These are phyloP conservation scores for Trametes elegans DNA, from an alignment of 768 basidiomycete species.

Conservation along the genomic window DNA sequence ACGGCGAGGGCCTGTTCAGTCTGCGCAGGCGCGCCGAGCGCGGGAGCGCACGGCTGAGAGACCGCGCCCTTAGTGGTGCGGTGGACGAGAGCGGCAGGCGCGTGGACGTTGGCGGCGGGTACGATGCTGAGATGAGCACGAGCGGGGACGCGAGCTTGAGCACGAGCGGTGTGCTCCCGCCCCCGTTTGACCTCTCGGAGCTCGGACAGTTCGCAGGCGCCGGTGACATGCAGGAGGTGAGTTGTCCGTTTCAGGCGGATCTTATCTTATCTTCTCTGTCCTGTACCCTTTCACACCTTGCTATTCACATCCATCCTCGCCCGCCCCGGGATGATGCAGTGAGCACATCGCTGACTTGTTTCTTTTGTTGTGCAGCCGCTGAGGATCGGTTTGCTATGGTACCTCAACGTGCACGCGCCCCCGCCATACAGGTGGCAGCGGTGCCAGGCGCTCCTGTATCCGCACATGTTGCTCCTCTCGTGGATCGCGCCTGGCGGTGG, in stretches of 20 bases:
- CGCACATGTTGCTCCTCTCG: constrained; percentile 79
- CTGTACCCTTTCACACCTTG: not conserved
- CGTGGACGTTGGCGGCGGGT: not conserved
- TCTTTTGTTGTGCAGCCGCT: constrained; percentile 59
- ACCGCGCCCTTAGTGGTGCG: constrained; percentile 14
- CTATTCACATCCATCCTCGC: not conserved
- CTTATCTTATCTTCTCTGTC: constrained; percentile 8
- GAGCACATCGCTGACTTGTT: constrained; percentile 7
- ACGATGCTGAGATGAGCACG: constrained; percentile 25
- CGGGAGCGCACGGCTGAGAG: constrained; percentile 29
- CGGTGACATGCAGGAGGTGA: constrained; percentile 44
- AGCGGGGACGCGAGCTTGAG: constrained; percentile 31
- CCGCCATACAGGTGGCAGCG: constrained; percentile 80
- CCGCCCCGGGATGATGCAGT: constrained; percentile 7
- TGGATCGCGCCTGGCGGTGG: constrained; percentile 87
- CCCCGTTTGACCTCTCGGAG: constrained; percentile 47
- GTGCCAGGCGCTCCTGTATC: constrained; percentile 79
- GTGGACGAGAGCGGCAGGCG: constrained; percentile 13
- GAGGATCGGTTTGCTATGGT: constrained; percentile 85
- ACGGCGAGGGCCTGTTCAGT: constrained; percentile 49
- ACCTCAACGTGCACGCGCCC: constrained; percentile 85
- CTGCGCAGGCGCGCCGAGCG: constrained; percentile 43
- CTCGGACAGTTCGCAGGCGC: constrained; percentile 40
- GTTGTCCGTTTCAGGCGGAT: constrained; percentile 18
- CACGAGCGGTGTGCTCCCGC: constrained; percentile 37